A percentile compares a stretch with the other conserved stretches of the same genome.
Evolutionary conservation across 2,329 filamentous ascomycete genomes (phyloP).

Genomic region (Pyrenophora tritici-repentis): DNA sequence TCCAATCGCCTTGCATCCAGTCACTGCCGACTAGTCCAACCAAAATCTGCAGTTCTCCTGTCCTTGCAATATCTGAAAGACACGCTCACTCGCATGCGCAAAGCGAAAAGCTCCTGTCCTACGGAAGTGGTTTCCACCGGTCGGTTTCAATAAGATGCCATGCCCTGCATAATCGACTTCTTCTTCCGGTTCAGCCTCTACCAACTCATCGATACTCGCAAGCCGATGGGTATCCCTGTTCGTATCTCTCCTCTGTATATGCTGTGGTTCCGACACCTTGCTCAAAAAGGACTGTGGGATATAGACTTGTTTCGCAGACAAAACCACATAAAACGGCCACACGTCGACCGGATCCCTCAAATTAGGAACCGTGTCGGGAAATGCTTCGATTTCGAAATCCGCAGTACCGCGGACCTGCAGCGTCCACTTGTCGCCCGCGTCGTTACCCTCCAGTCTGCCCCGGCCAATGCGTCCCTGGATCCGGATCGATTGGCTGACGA

Average conservation of each 20-base stretch:
- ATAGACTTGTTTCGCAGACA: conserved; percentile 22
- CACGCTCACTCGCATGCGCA: conserved; percentile 3
- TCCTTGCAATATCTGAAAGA: no score
- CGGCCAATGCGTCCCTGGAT: conserved; percentile 25
- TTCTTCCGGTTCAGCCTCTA: background rate
- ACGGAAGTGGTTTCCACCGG: conserved; percentile 11
- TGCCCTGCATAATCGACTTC: conserved; percentile 15
- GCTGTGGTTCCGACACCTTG: background rate
- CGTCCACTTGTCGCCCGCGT: background rate
- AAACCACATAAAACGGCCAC: conserved; percentile 16
- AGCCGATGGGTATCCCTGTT: background rate
- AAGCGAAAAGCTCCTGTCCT: conserved; percentile 25
- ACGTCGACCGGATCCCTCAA: conserved; percentile 1
- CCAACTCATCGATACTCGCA: background rate
- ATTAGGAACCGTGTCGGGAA: conserved; percentile 21
- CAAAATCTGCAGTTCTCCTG: no score
- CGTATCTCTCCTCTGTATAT: background rate
- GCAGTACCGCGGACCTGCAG: background rate
- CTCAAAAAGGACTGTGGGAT: background rate
- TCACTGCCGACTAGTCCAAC: no score
- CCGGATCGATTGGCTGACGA: conserved; percentile 16
- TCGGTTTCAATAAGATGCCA: conserved; percentile 22
- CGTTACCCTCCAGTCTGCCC: conserved; percentile 9
- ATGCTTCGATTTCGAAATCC: conserved; percentile 16
- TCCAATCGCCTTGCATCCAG: no score